Evolutionary conservation across 345 rosid genomes (phyloP).

Genomic region (Pistacia vera): DNA sequence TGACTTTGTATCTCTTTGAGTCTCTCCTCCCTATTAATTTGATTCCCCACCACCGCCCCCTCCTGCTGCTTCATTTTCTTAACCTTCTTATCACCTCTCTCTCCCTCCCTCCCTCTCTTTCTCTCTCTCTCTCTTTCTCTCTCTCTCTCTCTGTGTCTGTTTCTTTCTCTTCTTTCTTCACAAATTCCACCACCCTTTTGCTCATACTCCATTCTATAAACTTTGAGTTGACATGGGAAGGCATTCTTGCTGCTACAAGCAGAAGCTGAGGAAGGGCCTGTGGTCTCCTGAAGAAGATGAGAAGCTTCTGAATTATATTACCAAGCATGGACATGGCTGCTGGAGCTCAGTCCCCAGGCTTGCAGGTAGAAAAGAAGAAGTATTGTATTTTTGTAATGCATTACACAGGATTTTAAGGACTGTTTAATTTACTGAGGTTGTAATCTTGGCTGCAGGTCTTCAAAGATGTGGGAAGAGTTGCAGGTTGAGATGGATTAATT

Average conservation of each 20-base stretch:
- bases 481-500: conserved; percentile 83
- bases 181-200: neutral
- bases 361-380: conserved; percentile 41
- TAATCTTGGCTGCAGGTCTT: conserved; percentile 39
- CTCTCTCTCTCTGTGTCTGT: conserved; percentile 13
- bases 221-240: conserved; percentile 58
- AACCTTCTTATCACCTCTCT: conserved; percentile 21
- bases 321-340: conserved; percentile 76
- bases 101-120: conserved; percentile 13
- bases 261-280: conserved; percentile 80
- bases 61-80: conserved; percentile 35
- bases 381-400: neutral
- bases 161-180: neutral
- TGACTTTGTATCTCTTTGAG: conserved; percentile 21
- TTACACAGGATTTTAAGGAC: too few relatives aligned
- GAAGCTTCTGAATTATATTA: conserved; percentile 70
- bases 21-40: conserved; percentile 35
- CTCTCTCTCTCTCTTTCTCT: conserved; percentile 11
- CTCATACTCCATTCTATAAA: conserved; percentile 9
- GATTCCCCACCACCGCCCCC: conserved; percentile 29
- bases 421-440: neutral
- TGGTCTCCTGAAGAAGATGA: conserved; percentile 96
- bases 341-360: conserved; percentile 91
- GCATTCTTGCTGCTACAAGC: conserved; percentile 79
- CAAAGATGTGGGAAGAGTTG: conserved; percentile 90